Percentiles rank a stretch among this genome's conserved stretches.
phyloP scores from a whole-genome alignment of 2,329 filamentous ascomycete genomes.

The Pyrenophora tritici-repentis region DNA sequence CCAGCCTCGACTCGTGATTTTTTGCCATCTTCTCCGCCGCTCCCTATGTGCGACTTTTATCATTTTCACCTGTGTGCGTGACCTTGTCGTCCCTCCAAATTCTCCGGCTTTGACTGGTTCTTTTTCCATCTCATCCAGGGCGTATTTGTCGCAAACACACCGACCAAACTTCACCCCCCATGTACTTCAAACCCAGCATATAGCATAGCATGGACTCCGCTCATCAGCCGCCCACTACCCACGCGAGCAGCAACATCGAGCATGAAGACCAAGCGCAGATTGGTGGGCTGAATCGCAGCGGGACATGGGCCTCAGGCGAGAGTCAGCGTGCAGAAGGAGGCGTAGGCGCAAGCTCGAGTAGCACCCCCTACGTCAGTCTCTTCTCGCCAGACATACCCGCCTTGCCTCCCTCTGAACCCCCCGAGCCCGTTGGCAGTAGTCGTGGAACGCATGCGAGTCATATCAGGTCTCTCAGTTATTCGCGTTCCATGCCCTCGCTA shows the following conservation, averaged over 20 bases:
- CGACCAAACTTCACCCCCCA: slow-evolving; percentile 9
- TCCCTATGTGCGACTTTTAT: not conserved
- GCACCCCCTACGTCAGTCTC: slow-evolving; percentile 30
- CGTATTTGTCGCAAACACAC: not conserved
- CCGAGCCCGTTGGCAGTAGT: slow-evolving; percentile 8
- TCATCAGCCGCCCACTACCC: slow-evolving; percentile 19
- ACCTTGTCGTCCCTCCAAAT: not conserved
- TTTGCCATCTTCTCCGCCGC: slow-evolving; percentile 4
- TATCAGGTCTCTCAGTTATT: slow-evolving; percentile 27
- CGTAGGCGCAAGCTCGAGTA: slow-evolving; percentile 13
- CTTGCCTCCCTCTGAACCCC: slow-evolving; percentile 19
- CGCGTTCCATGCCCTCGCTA: slow-evolving; percentile 38
- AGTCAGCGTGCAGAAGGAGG: slow-evolving; percentile 14
- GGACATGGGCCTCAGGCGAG: slow-evolving; percentile 20
- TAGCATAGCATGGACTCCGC: slow-evolving; percentile 24
- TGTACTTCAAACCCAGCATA: slow-evolving; percentile 7
- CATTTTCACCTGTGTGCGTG: not conserved
- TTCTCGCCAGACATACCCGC: slow-evolving; percentile 34
- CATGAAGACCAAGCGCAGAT: slow-evolving; percentile 14
- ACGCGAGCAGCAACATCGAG: slow-evolving; percentile 15
- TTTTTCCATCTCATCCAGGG: slow-evolving; percentile 14
- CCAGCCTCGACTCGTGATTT: slow-evolving; percentile 5
- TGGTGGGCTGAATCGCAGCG: slow-evolving; percentile 11
- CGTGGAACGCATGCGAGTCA: slow-evolving; percentile 16
- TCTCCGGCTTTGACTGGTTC: not conserved